Evolutionary conservation across 2,329 filamentous ascomycete species (phyloP), one percentile per base, ranked within the genome.

Genomic region (Alternaria rosae): DNA sequence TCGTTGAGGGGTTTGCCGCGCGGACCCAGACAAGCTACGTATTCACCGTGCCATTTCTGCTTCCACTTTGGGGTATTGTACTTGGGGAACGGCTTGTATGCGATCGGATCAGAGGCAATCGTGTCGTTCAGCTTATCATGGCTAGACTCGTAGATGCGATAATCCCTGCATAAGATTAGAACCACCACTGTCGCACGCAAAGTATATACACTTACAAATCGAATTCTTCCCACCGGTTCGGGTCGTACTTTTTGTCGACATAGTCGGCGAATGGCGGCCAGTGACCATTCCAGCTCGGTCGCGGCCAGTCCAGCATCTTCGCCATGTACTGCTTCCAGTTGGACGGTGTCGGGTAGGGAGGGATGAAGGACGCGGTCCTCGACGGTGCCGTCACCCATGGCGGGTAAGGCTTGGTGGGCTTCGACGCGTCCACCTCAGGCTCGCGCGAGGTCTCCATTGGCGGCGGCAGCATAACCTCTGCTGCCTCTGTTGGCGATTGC

Each of bases 1-100:
- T 85, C 81, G 44, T 89, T 89, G 5, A 86, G 80, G 1, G 77
- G 68, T 38, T 80, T 72, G 21, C 83, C 82, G 56, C 83, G 76
- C 2, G 90, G 88, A 1, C 91, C 91, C 53, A 86, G 81, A 75
- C 92, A 94, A 2, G 89, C 78, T 6, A 87, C 83, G 70, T 90
- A 87, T 56, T 84, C 76, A 15, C 89, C 90, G 50, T 85, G 82
- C 66, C 85, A 85, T 28, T 80, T 76, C 50, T 81, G 79, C 69
- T 82, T 85, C 89, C 89, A 93, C 13, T 82, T 78, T 4, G 82
- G 79, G 53, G 84, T 85, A 71, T 91, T 90, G 79, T 93, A 92
- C 15, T 86, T 81, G 1, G 91, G 91, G 66, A 93, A 93, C 0
- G 91, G 91, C 60, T 89, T 85, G 78, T 92, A 92, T 20, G 85